Evolutionary conservation across 2,329 filamentous ascomycete genomes (phyloP).

Genomic region (Pseudogymnoascus sp.): DNA sequence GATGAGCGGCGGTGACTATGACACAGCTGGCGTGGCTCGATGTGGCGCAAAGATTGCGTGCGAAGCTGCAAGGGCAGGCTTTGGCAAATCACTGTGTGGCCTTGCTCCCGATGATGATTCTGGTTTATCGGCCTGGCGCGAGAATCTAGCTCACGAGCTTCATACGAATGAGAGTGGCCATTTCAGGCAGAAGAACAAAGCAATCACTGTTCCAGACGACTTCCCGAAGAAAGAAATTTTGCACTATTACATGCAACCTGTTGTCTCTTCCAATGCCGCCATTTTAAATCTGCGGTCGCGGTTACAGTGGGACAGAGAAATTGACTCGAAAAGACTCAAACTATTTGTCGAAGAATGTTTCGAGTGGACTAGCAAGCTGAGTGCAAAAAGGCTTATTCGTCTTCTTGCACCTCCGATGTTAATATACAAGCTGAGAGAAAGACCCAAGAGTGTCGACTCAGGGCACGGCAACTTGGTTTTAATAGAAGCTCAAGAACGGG

Average conservation of each 20-base stretch:
- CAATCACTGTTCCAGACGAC: slow-evolving; percentile 65
- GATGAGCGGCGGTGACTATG: slow-evolving; percentile 93
- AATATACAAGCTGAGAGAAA: slow-evolving; percentile 46
- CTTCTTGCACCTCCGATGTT: slow-evolving; percentile 73
- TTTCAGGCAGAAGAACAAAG: slow-evolving; percentile 70
- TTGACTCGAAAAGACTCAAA: slow-evolving; percentile 62
- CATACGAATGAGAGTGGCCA: slow-evolving; percentile 74
- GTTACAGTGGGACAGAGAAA: slow-evolving; percentile 53
- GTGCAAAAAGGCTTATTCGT: slow-evolving; percentile 77
- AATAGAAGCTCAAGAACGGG: slow-evolving; percentile 39
- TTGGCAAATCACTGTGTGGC: slow-evolving; percentile 66
- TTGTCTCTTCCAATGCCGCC: slow-evolving; percentile 59
- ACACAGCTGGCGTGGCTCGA: slow-evolving; percentile 77
- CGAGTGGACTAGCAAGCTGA: slow-evolving; percentile 72
- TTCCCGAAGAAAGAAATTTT: slow-evolving; percentile 78
- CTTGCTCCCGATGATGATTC: slow-evolving; percentile 52
- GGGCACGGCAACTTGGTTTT: slow-evolving; percentile 29
- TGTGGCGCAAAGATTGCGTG: slow-evolving; percentile 85
- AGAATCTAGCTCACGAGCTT: slow-evolving; percentile 66
- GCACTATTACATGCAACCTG: slow-evolving; percentile 80
- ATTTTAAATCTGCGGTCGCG: slow-evolving; percentile 47
- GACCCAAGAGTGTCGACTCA: slow-evolving; percentile 34
- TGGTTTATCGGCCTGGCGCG: slow-evolving; percentile 63
- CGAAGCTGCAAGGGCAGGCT: slow-evolving; percentile 83
- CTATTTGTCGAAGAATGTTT: slow-evolving; percentile 73